These are phyloP conservation scores for Echeveria elegans DNA, from an alignment of 164 flowering plant genomes.

Conservation along the genomic window DNA sequence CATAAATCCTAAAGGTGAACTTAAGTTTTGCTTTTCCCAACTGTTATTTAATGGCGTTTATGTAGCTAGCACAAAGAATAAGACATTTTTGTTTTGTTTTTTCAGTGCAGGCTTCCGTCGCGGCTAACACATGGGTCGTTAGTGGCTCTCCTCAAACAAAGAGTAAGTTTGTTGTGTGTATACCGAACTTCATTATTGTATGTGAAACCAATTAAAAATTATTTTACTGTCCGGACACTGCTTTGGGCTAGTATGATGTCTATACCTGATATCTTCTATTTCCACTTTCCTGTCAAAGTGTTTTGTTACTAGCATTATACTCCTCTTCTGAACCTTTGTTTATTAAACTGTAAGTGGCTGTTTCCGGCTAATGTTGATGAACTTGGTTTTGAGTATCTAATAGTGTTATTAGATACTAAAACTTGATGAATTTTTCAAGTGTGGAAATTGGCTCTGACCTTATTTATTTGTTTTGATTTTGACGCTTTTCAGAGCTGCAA, in stretches of 20 bases:
- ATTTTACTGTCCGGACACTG: background rate
- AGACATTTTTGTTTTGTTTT: background rate
- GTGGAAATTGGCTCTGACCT: background rate
- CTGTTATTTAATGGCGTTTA: background rate
- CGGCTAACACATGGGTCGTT: constrained; percentile 3
- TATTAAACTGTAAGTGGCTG: too few relatives aligned
- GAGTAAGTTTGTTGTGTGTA: background rate
- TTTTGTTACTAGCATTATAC: too few relatives aligned
- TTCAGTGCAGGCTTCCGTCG: constrained; percentile 4
- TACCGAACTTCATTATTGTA: background rate
- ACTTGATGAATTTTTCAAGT: background rate
- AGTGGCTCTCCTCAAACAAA: constrained; percentile 8
- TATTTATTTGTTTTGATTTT: background rate
- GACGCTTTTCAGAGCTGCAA: background rate
- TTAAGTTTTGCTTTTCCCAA: background rate
- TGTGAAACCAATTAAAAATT: background rate
- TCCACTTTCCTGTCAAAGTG: too few relatives aligned
- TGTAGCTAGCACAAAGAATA: background rate
- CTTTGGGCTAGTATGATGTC: background rate
- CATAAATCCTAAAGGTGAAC: background rate
- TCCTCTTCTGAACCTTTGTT: too few relatives aligned
- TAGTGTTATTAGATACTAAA: background rate
- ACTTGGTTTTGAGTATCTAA: too few relatives aligned
- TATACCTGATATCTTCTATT: too few relatives aligned
- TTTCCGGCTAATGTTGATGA: too few relatives aligned